Evolutionary conservation across 2,329 filamentous ascomycete genomes (phyloP), one percentile per base, ranked within the genome.

Genomic region (Neophaeococcomyces mojaviensis): DNA sequence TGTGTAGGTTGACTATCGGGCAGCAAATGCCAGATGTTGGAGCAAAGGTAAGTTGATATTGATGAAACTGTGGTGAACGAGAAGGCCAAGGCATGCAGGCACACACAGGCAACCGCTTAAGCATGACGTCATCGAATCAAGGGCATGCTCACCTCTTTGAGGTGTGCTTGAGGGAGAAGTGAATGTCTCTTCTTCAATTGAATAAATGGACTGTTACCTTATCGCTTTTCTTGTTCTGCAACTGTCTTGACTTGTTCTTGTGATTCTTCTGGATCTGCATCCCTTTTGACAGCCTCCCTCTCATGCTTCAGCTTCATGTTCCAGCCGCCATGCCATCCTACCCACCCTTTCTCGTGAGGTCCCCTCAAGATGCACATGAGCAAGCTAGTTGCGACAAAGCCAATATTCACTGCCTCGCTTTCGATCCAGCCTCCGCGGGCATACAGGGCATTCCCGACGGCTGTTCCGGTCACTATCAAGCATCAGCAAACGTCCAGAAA

Each of bases 271-370:
- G 3, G 20, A 13, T 10, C 24, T 22, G 15, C 6, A 26, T 6
- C 30, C 4, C 32, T 20, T 8, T 44, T 20, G 28, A 22, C 15
- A 8, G 16, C 4, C 9, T 34, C 30, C 26, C 22, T 35, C 8
- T 8, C 12, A 20, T 50, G 51, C 42, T 46, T 36, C 46, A 55
- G 55, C 49, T 59, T 58, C 12, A 79, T 63, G 48, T 66, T 69
- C 68, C 71, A 76, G 0, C 78, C 78, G 2, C 78, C 78, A 16
- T 61, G 61, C 78, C 78, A 82, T 0, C 79, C 79, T 35, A 79
- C 47, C 79, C 79, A 82, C 0, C 72, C 63, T 20, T 64, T 67
- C 58, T 79, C 77, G 64, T 71, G 72, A 10, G 79, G 79, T 0
- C 77, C 77, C 28, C 76, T 66, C 12, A 64, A 57, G 42, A 71